Conservation (phyloP, 2,329 filamentous ascomycete genomes). For the Trichoderma hamatum region DNA sequence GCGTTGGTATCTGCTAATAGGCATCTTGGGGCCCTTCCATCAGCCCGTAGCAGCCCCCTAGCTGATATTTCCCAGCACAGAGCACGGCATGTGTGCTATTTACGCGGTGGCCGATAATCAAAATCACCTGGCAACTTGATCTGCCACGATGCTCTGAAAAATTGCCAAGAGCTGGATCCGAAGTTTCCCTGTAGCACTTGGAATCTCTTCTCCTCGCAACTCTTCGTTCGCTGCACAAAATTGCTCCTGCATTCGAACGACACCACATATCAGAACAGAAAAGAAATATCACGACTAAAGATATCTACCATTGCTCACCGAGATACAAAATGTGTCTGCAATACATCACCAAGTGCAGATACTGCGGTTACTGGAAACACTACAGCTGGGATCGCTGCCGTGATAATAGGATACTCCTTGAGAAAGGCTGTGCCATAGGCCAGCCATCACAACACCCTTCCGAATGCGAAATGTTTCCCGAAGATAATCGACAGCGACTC, state of each 20-base stretch:
- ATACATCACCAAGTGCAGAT: slow-evolving; percentile 22
- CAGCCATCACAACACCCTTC: slow-evolving; percentile 11
- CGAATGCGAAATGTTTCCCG: slow-evolving; percentile 20
- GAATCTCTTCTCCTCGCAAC: background rate
- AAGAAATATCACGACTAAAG: slow-evolving; percentile 31
- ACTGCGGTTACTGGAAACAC: slow-evolving; percentile 21
- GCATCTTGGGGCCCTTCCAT: background rate
- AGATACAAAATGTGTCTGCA: slow-evolving; percentile 21
- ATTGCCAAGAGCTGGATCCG: background rate
- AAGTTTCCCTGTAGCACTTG: background rate
- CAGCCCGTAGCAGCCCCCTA: background rate
- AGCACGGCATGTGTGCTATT: background rate
- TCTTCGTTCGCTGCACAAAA: background rate
- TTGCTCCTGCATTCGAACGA: background rate
- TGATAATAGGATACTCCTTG: background rate
- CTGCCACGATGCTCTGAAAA: background rate
- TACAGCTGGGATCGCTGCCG: slow-evolving; percentile 26
- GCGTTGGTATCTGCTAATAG: background rate
- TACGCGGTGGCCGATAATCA: background rate
- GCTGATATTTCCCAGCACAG: background rate
- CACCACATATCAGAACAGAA: background rate
- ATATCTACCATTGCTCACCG: slow-evolving; percentile 14
- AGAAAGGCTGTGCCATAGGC: slow-evolving; percentile 16
- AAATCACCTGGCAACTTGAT: background rate
- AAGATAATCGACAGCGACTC: slow-evolving; percentile 8